Base-by-base conservation (phyloP, 192 early-diverging fungal species). In the Bifiguratus adelaidae region DNA sequence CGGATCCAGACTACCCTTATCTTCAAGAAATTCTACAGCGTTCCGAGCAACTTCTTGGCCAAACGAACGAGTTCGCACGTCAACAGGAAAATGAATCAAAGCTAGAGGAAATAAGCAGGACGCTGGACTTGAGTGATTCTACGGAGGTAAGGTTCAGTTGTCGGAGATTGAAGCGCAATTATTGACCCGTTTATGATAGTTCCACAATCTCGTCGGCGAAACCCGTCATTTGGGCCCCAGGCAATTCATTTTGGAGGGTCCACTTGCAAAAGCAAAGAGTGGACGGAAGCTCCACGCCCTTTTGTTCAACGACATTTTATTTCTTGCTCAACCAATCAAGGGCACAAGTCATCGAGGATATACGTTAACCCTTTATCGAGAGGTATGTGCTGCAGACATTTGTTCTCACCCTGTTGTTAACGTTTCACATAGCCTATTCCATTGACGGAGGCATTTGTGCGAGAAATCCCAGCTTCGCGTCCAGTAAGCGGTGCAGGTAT, bases 41-140 rank as follows among this genome's bases (percentile, higher is more conserved):
- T 9, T 57, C 92, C 0, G 71, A 83, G 40, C 47, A 52, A 7
- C 73, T 81, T 15, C 78, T 93, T 3, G 73, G 73, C 28, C 78
- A 90, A 23, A 84, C 86, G 4, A 96, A 98, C 65, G 92, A 85
- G 72, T 53, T 89, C 78, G 73, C 83, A 71, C 52, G 82, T 49
- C 55, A 70, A 28, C 71, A 74, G 47, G 65, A 77, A 26, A 73
- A 63, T 29, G 44, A 64, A 18, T 63, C 70, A 47, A 74, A 67
- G 28, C 55, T 86, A 23, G 65, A 75, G 28, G 78, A 82, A 27
- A 70, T 79, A 15, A 47, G 58, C 19, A 51, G 65, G 30, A 63
- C 71, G 26, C 29, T 91, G 30, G 83, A 89, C 40, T 58, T 79
- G 33, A 69, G 74, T 18, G 58, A 56, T 4, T 49, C 63, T 20